Conservation (phyloP, 306 rosid species). For the Cucurbita moschata region DNA sequence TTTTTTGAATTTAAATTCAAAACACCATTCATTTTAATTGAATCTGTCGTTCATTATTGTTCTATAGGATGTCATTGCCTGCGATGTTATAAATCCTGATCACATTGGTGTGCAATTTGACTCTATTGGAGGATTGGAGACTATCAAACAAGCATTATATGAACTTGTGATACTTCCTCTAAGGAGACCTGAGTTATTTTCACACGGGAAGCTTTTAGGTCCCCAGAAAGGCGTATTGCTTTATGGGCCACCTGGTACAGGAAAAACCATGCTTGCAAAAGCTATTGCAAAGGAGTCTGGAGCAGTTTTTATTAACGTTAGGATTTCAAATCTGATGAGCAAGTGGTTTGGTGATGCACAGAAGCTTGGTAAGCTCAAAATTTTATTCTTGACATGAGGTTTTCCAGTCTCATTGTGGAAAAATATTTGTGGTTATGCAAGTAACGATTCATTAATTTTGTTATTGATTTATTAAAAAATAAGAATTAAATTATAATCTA, state of each 20-base stretch:
- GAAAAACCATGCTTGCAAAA: conserved; percentile 99
- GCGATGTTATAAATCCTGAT: conserved; percentile 94
- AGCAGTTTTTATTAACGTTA: conserved; percentile 88
- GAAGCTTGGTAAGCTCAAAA: conserved; percentile 62
- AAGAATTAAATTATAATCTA: not conserved
- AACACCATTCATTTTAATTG: not conserved
- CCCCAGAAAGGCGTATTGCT: conserved; percentile 91
- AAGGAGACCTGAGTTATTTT: conserved; percentile 68
- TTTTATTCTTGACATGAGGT: not conserved
- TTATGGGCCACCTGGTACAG: conserved; percentile 98
- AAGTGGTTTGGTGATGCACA: conserved; percentile 99
- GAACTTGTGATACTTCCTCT: conserved; percentile 94
- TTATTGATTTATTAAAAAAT: not conserved
- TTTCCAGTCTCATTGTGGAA: not conserved
- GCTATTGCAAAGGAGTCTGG: conserved; percentile 97
- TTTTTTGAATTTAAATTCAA: not conserved
- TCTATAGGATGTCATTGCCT: conserved; percentile 82
- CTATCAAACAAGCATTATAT: conserved; percentile 59
- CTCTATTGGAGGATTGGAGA: conserved; percentile 81
- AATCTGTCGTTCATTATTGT: not conserved
- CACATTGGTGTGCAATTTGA: conserved; percentile 75
- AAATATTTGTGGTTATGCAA: not conserved
- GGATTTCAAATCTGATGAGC: conserved; percentile 95
- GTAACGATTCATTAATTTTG: not conserved
- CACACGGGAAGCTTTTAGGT: conserved; percentile 78